These are phyloP conservation scores for Xylaria longipes DNA, from an alignment of 495 filamentous ascomycete species.

Conservation along the genomic window DNA sequence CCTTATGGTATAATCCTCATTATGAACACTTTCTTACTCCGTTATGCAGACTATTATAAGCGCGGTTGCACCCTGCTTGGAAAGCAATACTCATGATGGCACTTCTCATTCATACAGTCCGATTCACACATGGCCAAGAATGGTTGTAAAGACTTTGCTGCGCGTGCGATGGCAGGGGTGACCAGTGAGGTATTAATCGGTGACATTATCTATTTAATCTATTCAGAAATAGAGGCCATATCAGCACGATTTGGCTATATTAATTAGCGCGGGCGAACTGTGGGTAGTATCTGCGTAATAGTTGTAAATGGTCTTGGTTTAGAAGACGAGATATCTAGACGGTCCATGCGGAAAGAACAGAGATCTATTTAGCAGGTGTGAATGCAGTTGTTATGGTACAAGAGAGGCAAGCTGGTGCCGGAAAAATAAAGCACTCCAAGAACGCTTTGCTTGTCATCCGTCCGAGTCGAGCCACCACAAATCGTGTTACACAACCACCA, in stretches of 20 bases:
- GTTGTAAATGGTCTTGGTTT: background rate
- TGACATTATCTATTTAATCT: background rate
- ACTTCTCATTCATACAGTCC: background rate
- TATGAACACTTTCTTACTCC: background rate
- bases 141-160: background rate
- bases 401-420: conserved; percentile 28
- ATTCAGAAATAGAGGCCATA: background rate
- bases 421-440: background rate
- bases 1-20: background rate
- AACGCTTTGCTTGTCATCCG: conserved; percentile 29
- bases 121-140: background rate
- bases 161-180: background rate
- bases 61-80: background rate
- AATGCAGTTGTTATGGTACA: conserved; percentile 41
- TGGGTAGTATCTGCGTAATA: background rate
- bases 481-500: conserved; percentile 37
- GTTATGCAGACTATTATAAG: background rate
- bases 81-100: background rate
- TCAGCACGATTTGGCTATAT: background rate
- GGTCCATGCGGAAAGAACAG: conserved; percentile 27
- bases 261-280: background rate
- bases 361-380: conserved; percentile 39
- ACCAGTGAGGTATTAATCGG: background rate
- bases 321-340: background rate
- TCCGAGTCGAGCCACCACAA: conserved; percentile 30